Percentiles rank a stretch among this genome's conserved stretches.
These are phyloP conservation scores for Sphagnum contortum DNA, from an alignment of 225 moss, liverwort and hornwort species.

Conservation along the genomic window DNA sequence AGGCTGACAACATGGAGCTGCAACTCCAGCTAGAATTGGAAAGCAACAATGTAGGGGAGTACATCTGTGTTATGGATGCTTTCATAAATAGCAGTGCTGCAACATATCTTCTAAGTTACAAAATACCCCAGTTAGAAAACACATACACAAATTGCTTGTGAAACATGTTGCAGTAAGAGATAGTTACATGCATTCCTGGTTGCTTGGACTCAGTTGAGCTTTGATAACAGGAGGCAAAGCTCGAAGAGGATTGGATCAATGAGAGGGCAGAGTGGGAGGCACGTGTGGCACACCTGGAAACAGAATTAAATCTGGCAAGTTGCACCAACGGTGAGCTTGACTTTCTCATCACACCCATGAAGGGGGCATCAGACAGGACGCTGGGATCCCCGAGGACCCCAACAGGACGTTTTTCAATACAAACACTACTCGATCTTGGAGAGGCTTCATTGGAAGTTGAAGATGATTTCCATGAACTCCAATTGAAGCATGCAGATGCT, in stretches of 20 bases:
- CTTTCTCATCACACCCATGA: constrained; percentile 38
- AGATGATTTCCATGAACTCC: constrained; percentile 39
- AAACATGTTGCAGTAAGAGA: too few species aligned
- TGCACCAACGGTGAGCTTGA: constrained; percentile 39
- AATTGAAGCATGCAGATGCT: constrained; percentile 22
- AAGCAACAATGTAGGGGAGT: constrained; percentile 24
- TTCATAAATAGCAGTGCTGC: too few species aligned
- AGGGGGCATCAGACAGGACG: constrained; percentile 24
- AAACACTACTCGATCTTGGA: constrained; percentile 53
- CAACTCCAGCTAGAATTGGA: constrained; percentile 46
- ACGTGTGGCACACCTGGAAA: constrained; percentile 32
- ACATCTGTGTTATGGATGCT: too few species aligned
- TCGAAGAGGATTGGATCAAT: constrained; percentile 37
- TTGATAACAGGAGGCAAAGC: constrained; percentile 34
- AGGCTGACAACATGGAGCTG: constrained; percentile 36
- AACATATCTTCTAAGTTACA: too few species aligned
- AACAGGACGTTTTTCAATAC: constrained; percentile 28
- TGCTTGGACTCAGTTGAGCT: too few species aligned
- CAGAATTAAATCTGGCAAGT: constrained; percentile 27
- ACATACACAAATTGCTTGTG: too few species aligned
- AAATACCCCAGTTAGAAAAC: too few species aligned
- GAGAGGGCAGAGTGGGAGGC: constrained; percentile 38
- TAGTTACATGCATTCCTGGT: too few species aligned
- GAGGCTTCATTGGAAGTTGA: constrained; percentile 56
- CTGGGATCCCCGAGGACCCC: constrained; percentile 21